These are phyloP conservation scores for Fibroporia radiculosa DNA, from an alignment of 768 basidiomycete species.

Conservation along the genomic window DNA sequence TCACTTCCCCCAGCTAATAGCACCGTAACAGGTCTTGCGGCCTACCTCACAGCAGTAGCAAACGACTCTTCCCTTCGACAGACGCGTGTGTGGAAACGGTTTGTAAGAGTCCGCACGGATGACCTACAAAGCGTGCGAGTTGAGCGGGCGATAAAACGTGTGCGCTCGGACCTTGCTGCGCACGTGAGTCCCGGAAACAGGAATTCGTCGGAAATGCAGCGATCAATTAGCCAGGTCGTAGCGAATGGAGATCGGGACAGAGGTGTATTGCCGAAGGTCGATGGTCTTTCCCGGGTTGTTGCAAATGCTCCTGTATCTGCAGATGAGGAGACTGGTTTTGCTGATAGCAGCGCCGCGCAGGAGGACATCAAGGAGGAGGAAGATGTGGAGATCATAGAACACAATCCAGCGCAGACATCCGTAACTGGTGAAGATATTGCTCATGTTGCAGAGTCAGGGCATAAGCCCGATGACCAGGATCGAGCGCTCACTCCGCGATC, in stretches of 20 bases:
- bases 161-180: conserved; percentile 75
- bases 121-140: conserved; percentile 83
- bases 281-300: no score
- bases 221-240: conserved; percentile 27
- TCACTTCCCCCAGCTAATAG: conserved; percentile 33
- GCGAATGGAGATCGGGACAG: conserved; percentile 17
- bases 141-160: conserved; percentile 83
- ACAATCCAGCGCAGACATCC: neutral
- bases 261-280: no score
- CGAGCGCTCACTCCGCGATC: conserved; percentile 16
- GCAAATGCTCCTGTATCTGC: no score
- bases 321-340: conserved; percentile 21
- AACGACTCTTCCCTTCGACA: conserved; percentile 57
- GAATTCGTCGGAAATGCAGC: conserved; percentile 19
- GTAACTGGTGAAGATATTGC: conserved; percentile 3
- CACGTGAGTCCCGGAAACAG: conserved; percentile 40
- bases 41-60: conserved; percentile 74
- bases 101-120: conserved; percentile 79
- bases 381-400: conserved; percentile 1
- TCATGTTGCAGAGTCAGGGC: conserved; percentile 8
- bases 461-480: conserved; percentile 10
- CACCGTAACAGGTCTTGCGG: conserved; percentile 60
- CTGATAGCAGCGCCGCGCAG: no score
- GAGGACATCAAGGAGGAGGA: conserved; percentile 9
- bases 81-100: conserved; percentile 73